These are phyloP conservation scores for Allodekkera sacchari DNA, from an alignment of 805 yeast genomes.

Conservation along the genomic window DNA sequence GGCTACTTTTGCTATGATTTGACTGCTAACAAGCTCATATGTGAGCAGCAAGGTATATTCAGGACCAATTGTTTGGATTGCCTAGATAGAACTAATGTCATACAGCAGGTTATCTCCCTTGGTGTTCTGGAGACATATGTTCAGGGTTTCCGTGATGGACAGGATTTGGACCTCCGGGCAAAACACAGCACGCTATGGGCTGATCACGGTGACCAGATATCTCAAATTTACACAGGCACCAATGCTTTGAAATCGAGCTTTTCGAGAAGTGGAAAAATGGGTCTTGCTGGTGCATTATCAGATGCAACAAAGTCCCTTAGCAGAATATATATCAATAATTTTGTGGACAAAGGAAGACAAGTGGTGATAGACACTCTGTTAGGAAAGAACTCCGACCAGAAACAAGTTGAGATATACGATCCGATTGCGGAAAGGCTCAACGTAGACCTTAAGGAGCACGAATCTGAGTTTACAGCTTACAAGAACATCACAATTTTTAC, in stretches of 20 bases:
- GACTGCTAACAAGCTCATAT: constrained; percentile 40
- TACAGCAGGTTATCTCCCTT: constrained; percentile 75
- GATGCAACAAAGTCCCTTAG: constrained; percentile 96
- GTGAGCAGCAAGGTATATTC: constrained; percentile 85
- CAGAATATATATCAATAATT: constrained; percentile 90
- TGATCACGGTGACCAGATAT: constrained; percentile 93
- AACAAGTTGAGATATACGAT: constrained; percentile 69
- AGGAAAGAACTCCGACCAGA: constrained; percentile 71
- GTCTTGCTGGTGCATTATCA: constrained; percentile 91
- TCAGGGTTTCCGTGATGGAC: constrained; percentile 23
- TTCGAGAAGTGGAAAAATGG: constrained; percentile 93
- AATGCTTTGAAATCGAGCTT: constrained; percentile 93
- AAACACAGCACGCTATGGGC: constrained; percentile 93
- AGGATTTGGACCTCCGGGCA: constrained; percentile 46
- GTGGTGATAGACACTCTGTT: constrained; percentile 78
- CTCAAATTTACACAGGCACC: constrained; percentile 95
- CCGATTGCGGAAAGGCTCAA: constrained; percentile 84
- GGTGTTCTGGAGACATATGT: constrained; percentile 55
- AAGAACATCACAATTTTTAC: constrained; percentile 57
- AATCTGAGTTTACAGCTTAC: constrained; percentile 49
- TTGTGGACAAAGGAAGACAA: constrained; percentile 87
- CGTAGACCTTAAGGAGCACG: constrained; percentile 43
- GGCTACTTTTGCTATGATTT: constrained; percentile 78
- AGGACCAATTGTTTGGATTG: constrained; percentile 94
- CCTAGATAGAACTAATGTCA: constrained; percentile 85